phyloP scores from a whole-genome alignment of 2,329 filamentous ascomycete genomes.

The Colletotrichum sp. region DNA sequence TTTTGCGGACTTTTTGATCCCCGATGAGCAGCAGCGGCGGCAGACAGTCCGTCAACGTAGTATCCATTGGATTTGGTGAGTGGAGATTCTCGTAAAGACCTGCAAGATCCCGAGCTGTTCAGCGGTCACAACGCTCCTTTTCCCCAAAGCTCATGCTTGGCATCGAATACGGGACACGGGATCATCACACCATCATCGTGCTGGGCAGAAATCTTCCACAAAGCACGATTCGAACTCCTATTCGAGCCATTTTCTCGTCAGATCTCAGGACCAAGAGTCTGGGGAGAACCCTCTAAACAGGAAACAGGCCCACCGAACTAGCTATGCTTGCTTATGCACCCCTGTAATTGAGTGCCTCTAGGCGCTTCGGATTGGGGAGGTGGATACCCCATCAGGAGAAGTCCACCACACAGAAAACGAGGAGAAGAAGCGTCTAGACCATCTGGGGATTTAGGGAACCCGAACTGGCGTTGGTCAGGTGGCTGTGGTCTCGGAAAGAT shows the following conservation, averaged over 20 bases:
- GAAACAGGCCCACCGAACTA: constrained; percentile 12
- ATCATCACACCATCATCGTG: neutral
- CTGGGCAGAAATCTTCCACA: neutral
- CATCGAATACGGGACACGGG: neutral
- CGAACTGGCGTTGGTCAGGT: neutral
- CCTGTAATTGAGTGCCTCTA: neutral
- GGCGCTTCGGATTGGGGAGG: neutral
- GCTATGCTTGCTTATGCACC: neutral
- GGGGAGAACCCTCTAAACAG: constrained; percentile 4
- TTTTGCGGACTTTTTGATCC: neutral
- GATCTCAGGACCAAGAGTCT: neutral
- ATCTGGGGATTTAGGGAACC: neutral
- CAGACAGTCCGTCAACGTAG: neutral
- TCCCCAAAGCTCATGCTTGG: neutral
- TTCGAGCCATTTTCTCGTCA: neutral
- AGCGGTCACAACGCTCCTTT: neutral
- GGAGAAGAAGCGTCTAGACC: neutral
- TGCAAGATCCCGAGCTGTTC: neutral
- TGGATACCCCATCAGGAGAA: neutral
- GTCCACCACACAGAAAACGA: neutral
- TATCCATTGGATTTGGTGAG: neutral
- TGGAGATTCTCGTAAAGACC: neutral
- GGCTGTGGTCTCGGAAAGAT: neutral
- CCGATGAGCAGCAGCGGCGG: neutral
- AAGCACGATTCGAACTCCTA: neutral